Evolutionary conservation across 352 stramenopile species (phyloP).

Genomic region (Phytophthora rubi): DNA sequence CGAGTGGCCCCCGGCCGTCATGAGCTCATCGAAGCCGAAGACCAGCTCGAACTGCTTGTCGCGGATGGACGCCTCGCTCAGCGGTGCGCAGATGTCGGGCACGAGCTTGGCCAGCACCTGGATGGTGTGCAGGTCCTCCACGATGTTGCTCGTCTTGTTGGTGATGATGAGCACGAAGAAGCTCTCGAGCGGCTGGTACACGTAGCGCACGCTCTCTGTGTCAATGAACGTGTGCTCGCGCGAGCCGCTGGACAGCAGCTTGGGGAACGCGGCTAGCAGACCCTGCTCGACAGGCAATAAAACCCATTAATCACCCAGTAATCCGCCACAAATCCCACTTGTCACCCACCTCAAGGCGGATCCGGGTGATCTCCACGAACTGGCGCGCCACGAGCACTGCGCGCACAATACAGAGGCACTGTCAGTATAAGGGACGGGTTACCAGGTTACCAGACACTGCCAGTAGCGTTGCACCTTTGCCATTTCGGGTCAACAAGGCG

Average conservation of each 20-base stretch:
- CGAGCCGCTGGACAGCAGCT: slow-evolving; percentile 94
- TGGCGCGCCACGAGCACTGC: slow-evolving; percentile 96
- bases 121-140: slow-evolving; percentile 99
- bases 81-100: slow-evolving; percentile 93
- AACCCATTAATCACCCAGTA: slow-evolving; percentile 7
- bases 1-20: slow-evolving; percentile 97
- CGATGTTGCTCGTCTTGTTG: slow-evolving; percentile 99
- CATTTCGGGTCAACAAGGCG: slow-evolving; percentile 94
- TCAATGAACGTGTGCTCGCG: slow-evolving; percentile 99
- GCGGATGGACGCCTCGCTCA: slow-evolving; percentile 95
- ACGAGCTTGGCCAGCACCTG: slow-evolving; percentile 98
- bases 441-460: background rate
- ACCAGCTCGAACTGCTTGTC: slow-evolving; percentile 99
- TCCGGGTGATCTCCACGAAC: slow-evolving; percentile 99
- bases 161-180: slow-evolving; percentile 99
- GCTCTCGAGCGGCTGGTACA: slow-evolving; percentile 98
- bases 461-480: slow-evolving; percentile 84
- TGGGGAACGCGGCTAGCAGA: slow-evolving; percentile 98
- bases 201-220: slow-evolving; percentile 98
- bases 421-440: slow-evolving; percentile 4
- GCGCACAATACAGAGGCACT: slow-evolving; percentile 14
- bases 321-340: background rate
- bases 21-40: slow-evolving; percentile 99
- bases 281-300: slow-evolving; percentile 53
- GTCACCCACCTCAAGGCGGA: slow-evolving; percentile 93